Percentiles rank a stretch among this genome's conserved stretches.
Evolutionary conservation across 352 stramenopile genomes (phyloP).

Genomic region (Phytophthora pinifolia): DNA sequence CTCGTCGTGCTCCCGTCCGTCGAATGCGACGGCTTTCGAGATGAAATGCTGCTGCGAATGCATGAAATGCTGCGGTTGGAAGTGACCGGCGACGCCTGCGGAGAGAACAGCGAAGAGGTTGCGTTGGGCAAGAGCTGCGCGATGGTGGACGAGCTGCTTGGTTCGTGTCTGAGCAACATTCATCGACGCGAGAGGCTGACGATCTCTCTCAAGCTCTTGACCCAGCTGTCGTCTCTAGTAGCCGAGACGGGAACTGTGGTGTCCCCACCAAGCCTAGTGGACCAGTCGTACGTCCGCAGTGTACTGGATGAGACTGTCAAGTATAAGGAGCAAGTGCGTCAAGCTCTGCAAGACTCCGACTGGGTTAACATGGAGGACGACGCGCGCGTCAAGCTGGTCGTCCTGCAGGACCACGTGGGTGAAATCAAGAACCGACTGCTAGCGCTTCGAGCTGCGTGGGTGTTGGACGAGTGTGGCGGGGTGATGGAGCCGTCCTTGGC

Average conservation of each 20-base stretch:
- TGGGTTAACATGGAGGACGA: constrained; percentile 17
- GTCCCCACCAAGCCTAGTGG: background rate
- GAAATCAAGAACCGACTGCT: constrained; percentile 52
- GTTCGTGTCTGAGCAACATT: constrained; percentile 32
- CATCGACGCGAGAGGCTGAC: constrained; percentile 10
- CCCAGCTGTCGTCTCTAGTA: constrained; percentile 34
- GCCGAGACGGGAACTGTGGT: constrained; percentile 20
- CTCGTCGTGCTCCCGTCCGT: constrained; percentile 18
- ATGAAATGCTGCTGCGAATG: constrained; percentile 38
- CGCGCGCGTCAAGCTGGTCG: constrained; percentile 12
- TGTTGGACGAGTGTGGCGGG: constrained; percentile 31
- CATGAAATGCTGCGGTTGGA: constrained; percentile 37
- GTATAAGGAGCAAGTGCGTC: constrained; percentile 26
- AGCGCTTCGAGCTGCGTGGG: constrained; percentile 56
- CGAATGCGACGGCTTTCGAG: constrained; percentile 24
- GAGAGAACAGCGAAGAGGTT: constrained; percentile 3
- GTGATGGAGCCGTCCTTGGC: constrained; percentile 4
- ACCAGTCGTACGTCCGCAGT: constrained; percentile 13
- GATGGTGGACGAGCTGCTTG: constrained; percentile 28
- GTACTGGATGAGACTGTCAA: constrained; percentile 29
- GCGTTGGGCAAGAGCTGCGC: background rate
- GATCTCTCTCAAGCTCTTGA: constrained; percentile 39
- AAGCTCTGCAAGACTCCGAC: background rate
- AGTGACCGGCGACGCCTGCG: constrained; percentile 4
- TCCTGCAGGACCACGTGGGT: constrained; percentile 26